A percentile compares a stretch with the other conserved stretches of the same genome.
Evolutionary conservation across 176 grass and related monocot genomes (phyloP).

Genomic region (Oryza meyeriana): DNA sequence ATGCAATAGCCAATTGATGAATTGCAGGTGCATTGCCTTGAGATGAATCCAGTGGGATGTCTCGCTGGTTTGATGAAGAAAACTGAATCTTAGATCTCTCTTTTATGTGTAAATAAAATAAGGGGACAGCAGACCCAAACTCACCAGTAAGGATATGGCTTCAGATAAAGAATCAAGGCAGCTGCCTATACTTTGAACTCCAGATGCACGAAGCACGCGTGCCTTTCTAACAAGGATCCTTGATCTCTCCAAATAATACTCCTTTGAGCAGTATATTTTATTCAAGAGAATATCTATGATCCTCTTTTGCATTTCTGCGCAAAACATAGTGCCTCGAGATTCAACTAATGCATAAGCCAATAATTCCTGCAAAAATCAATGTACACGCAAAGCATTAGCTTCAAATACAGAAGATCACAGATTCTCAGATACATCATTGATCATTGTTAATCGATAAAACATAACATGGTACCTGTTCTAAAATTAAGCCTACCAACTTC

Average conservation of each 20-base stretch:
- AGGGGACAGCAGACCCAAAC: constrained; percentile 1
- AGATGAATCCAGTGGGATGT: constrained; percentile 39
- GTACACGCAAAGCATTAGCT: not conserved
- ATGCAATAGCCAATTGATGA: constrained; percentile 66
- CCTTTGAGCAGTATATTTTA: constrained; percentile 64
- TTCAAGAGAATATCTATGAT: constrained; percentile 69
- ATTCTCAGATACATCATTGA: not conserved
- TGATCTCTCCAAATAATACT: constrained; percentile 59
- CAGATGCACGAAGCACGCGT: constrained; percentile 47
- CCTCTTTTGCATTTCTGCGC: constrained; percentile 61
- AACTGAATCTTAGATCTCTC: constrained; percentile 21
- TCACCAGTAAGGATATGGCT: constrained; percentile 86
- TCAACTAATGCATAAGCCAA: constrained; percentile 53
- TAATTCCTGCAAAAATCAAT: constrained; percentile 59
- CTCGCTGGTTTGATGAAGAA: constrained; percentile 38
- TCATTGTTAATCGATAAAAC: constrained; percentile 20
- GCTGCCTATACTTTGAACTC: constrained; percentile 44
- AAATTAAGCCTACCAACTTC: constrained; percentile 59
- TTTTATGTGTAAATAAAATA: constrained; percentile 18
- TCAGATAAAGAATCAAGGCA: constrained; percentile 70
- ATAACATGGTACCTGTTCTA: constrained; percentile 66
- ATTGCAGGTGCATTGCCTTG: constrained; percentile 4
- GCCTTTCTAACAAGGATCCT: constrained; percentile 74
- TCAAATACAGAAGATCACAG: constrained; percentile 11
- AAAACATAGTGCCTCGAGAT: constrained; percentile 39